Evolutionary conservation across 345 rosid species (phyloP).

Genomic region (Psidium guajava): DNA sequence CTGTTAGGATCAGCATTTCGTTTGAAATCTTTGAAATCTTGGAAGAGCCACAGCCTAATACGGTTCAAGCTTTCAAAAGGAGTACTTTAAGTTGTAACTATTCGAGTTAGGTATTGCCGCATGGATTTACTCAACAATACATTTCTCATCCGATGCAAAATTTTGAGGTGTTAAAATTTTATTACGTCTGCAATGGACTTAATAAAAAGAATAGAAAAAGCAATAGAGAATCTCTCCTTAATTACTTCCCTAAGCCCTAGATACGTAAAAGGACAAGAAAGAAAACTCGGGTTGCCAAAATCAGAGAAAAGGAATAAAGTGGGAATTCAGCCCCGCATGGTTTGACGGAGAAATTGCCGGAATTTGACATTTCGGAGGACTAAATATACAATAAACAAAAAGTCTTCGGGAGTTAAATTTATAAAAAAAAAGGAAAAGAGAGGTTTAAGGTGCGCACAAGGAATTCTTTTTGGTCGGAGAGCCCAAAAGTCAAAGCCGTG

Average conservation of each 20-base stretch:
- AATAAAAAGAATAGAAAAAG: not conserved
- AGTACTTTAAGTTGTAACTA: not conserved
- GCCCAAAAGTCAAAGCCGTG: not conserved
- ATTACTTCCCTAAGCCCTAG: not conserved
- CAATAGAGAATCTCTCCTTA: not conserved
- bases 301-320: not conserved
- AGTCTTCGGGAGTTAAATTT: not conserved
- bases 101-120: not conserved
- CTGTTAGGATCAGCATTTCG: not conserved
- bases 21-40: not conserved
- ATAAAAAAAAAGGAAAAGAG: not conserved
- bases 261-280: not conserved
- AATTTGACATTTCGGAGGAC: not conserved
- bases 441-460: not conserved
- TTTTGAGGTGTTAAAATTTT: not conserved
- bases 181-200: accelerated
- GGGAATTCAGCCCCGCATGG: not conserved
- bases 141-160: too few species aligned
- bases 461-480: not conserved
- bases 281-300: not conserved
- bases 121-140: too few species aligned
- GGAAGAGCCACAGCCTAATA: not conserved
- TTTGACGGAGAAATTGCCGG: not conserved
- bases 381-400: not conserved
- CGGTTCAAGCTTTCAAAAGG: not conserved